These are phyloP conservation scores for Saprolegnia diclina DNA, from an alignment of 352 stramenopile species.

Conservation along the genomic window DNA sequence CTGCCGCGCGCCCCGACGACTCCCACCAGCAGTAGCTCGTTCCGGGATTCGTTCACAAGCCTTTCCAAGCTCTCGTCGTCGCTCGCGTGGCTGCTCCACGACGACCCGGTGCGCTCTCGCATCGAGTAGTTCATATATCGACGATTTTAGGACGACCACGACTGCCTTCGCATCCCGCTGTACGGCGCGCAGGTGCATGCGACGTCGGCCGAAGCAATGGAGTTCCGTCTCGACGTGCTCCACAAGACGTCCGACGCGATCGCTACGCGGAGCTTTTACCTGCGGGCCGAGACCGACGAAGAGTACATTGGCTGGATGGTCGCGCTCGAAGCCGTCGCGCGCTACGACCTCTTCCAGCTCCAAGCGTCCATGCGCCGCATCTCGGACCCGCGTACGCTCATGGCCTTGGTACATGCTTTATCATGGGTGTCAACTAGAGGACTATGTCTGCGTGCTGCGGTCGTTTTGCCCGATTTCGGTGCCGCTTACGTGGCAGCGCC, in stretches of 20 bases:
- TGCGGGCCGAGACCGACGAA: conserved; percentile 33
- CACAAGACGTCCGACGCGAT: neutral
- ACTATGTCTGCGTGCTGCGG: conserved; percentile 43
- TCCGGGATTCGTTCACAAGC: neutral
- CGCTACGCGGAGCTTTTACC: conserved; percentile 25
- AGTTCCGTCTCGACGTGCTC: neutral
- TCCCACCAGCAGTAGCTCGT: neutral
- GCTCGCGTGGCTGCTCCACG: conserved; percentile 48
- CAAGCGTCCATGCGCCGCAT: conserved; percentile 37
- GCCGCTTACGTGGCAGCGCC: conserved; percentile 55
- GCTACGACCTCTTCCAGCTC: conserved; percentile 44
- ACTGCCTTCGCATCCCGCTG: neutral
- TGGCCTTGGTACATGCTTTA: neutral
- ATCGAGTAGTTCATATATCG: conserved; percentile 27
- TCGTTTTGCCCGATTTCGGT: conserved; percentile 47
- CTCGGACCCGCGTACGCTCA: conserved; percentile 9
- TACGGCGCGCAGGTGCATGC: conserved; percentile 14
- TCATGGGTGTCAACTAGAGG: conserved; percentile 13
- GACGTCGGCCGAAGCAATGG: neutral
- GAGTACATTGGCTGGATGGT: conserved; percentile 34
- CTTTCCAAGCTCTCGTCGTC: conserved; percentile 35
- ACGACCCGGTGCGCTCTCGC: conserved; percentile 27
- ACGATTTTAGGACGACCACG: neutral
- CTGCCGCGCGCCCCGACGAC: conserved; percentile 30
- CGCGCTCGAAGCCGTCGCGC: conserved; percentile 39